phyloP scores from a whole-genome alignment of 495 filamentous ascomycete species.

The Massariosphaeria phaeospora region DNA sequence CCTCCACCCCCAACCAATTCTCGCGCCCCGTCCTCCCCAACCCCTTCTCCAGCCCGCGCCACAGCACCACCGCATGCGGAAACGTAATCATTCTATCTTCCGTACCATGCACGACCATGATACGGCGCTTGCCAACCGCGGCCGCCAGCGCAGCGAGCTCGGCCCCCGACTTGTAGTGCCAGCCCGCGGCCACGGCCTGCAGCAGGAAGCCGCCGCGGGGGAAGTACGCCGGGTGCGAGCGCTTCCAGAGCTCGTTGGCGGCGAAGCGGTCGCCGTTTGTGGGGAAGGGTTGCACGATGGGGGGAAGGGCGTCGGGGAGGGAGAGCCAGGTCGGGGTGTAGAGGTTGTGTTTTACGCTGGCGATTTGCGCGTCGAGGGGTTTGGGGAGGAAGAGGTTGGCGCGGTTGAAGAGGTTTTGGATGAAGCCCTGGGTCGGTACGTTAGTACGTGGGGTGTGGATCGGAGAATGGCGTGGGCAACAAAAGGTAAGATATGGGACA shows the following conservation, averaged over 20 bases:
- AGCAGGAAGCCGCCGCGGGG: constrained; percentile 63
- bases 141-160: constrained; percentile 62
- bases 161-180: constrained; percentile 64
- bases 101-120: constrained; percentile 61
- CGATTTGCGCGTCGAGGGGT: constrained; percentile 54
- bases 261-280: constrained; percentile 75
- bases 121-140: constrained; percentile 62
- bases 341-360: constrained; percentile 51
- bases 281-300: constrained; percentile 49
- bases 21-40: constrained; percentile 25
- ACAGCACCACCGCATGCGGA: constrained; percentile 56
- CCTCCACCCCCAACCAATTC: constrained; percentile 17
- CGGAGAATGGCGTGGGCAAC: too few species aligned
- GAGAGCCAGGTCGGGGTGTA: constrained; percentile 59
- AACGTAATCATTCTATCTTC: constrained; percentile 68
- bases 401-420: constrained; percentile 64
- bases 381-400: constrained; percentile 63
- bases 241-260: constrained; percentile 68
- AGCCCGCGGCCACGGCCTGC: constrained; percentile 72
- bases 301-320: constrained; percentile 54
- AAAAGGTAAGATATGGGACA: neutral
- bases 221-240: constrained; percentile 51
- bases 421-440: constrained; percentile 41
- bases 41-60: constrained; percentile 36
- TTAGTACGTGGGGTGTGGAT: neutral